A percentile compares a stretch with the other conserved stretches of the same genome.
These are phyloP conservation scores for Raphanus hybrid DNA, from an alignment of 441 rosid genomes.

Conservation along the genomic window DNA sequence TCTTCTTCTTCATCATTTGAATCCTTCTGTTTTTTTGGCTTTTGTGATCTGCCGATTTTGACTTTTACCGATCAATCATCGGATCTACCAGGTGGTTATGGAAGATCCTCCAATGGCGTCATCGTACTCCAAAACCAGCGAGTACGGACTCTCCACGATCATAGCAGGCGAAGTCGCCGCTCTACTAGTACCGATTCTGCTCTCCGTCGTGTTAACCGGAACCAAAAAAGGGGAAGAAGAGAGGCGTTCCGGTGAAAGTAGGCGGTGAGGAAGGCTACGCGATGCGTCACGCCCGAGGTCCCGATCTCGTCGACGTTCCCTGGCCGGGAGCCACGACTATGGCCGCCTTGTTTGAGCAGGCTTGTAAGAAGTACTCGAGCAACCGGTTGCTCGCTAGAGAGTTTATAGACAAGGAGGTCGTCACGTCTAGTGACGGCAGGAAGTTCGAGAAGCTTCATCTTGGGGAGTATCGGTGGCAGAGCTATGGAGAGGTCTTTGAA, in stretches of 20 bases:
- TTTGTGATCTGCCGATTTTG: constrained; percentile 24
- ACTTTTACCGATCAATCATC: constrained; percentile 23
- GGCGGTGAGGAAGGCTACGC: constrained; percentile 85
- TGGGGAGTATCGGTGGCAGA: constrained; percentile 89
- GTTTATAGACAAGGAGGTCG: constrained; percentile 61
- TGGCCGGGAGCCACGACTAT: constrained; percentile 84
- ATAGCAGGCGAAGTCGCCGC: constrained; percentile 58
- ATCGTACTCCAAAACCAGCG: constrained; percentile 24
- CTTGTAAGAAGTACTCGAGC: constrained; percentile 65
- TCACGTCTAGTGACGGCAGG: constrained; percentile 72
- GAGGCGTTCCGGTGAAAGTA: constrained; percentile 69
- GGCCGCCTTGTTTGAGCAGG: constrained; percentile 82
- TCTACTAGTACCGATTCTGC: constrained; percentile 54
- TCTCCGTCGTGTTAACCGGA: constrained; percentile 51
- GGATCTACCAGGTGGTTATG: constrained; percentile 36
- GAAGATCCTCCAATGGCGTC: constrained; percentile 44
- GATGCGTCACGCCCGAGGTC: constrained; percentile 53
- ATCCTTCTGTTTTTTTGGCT: neutral
- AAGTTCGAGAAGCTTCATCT: constrained; percentile 88
- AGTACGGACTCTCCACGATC: constrained; percentile 59
- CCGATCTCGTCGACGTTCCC: constrained; percentile 69
- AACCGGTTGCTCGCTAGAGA: constrained; percentile 68
- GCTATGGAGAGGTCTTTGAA: constrained; percentile 65
- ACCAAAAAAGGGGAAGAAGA: constrained; percentile 67
- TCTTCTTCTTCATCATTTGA: neutral